A percentile compares a stretch with the other conserved stretches of the same genome.
Evolutionary conservation across 1,139 yeast genomes (phyloP).

Genomic region (Geotrichum carabidarum): DNA sequence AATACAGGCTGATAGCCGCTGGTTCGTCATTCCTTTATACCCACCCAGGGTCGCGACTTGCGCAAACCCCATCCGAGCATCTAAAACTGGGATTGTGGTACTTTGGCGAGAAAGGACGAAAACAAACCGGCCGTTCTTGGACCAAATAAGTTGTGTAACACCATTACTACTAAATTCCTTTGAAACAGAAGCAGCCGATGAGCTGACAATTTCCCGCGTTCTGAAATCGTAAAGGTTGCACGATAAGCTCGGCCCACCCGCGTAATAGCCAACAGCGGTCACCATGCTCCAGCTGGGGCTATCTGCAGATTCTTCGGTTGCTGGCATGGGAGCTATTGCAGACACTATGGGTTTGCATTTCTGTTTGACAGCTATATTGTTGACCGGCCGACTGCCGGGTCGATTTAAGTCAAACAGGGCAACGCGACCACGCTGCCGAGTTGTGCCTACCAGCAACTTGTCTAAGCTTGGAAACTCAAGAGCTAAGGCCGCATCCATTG

Average conservation of each 20-base stretch:
- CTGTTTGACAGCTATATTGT: constrained; percentile 6
- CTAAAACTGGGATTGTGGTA: constrained; percentile 29
- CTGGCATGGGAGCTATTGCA: constrained; percentile 14
- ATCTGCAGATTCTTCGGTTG: neutral
- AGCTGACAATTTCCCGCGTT: neutral
- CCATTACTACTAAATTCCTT: constrained; percentile 21
- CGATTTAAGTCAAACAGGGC: constrained; percentile 30
- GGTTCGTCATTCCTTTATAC: constrained; percentile 26
- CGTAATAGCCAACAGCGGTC: constrained; percentile 22
- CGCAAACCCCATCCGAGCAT: constrained; percentile 32
- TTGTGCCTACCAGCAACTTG: constrained; percentile 14
- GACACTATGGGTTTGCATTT: constrained; percentile 16
- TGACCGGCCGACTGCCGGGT: constrained; percentile 20
- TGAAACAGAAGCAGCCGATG: neutral
- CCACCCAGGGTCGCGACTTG: constrained; percentile 22
- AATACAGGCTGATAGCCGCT: constrained; percentile 29
- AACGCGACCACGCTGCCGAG: constrained; percentile 27
- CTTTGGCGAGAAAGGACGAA: constrained; percentile 30
- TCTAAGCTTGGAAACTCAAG: constrained; percentile 18
- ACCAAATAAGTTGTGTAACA: constrained; percentile 32
- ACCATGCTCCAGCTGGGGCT: constrained; percentile 22
- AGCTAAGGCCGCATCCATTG: constrained; percentile 22
- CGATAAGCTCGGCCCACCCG: constrained; percentile 2
- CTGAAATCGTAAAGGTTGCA: constrained; percentile 10
- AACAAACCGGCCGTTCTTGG: constrained; percentile 31